These are phyloP conservation scores for Verticillium isaacii DNA, from an alignment of 2,329 filamentous ascomycete species.

Conservation along the genomic window DNA sequence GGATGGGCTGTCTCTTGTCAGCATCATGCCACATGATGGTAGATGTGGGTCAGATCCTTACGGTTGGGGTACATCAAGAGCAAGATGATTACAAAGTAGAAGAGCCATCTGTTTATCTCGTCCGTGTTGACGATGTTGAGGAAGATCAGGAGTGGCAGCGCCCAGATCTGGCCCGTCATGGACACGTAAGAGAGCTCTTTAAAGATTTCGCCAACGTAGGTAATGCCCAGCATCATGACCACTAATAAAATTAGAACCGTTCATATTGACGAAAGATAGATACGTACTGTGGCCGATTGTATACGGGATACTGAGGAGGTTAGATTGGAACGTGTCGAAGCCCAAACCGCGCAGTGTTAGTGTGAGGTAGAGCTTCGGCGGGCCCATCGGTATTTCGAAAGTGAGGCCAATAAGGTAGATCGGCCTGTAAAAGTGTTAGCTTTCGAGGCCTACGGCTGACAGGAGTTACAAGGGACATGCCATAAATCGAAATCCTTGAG, in stretches of 20 bases:
- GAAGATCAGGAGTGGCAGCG: constrained; percentile 51
- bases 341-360: constrained; percentile 52
- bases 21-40: constrained; percentile 1
- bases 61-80: constrained; percentile 28
- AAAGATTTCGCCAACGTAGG: constrained; percentile 39
- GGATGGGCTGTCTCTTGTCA: constrained; percentile 30
- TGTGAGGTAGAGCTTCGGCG: constrained; percentile 51
- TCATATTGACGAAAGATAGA: background rate
- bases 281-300: constrained; percentile 25
- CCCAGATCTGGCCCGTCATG: constrained; percentile 50
- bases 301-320: constrained; percentile 57
- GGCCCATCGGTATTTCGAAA: constrained; percentile 46
- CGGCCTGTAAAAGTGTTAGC: constrained; percentile 21
- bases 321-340: constrained; percentile 57
- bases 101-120: constrained; percentile 25
- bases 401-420: constrained; percentile 48
- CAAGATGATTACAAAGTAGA: constrained; percentile 27
- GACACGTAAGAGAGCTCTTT: constrained; percentile 44
- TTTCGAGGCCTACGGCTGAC: background rate
- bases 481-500: constrained; percentile 45
- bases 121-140: constrained; percentile 30
- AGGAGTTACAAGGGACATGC: background rate
- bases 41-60: constrained; percentile 15
- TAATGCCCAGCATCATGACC: constrained; percentile 29
- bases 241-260: constrained; percentile 29